Percentiles rank a stretch among this genome's conserved stretches.
These are phyloP conservation scores for Thalassiosira hispida DNA, from an alignment of 352 stramenopile species.

Conservation along the genomic window DNA sequence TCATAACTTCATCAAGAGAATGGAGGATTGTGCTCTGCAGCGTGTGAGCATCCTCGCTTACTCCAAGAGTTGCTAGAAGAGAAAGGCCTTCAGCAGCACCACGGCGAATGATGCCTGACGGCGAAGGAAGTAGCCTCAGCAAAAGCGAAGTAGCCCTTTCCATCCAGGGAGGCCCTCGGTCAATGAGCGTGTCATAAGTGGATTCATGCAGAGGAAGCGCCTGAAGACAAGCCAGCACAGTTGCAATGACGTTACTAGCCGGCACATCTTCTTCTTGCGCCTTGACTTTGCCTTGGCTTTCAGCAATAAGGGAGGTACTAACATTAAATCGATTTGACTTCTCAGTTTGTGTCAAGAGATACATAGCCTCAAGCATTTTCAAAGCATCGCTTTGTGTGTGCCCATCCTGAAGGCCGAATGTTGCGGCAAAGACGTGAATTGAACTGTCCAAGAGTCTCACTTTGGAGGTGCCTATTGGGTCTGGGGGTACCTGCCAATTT, in stretches of 20 bases:
- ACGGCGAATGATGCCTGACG: conserved; percentile 64
- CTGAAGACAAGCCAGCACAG: conserved; percentile 78
- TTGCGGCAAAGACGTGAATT: conserved; percentile 84
- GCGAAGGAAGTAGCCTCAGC: conserved; percentile 72
- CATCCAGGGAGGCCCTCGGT: conserved; percentile 81
- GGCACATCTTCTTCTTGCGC: conserved; percentile 63
- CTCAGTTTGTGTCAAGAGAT: conserved; percentile 45
- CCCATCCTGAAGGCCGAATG: conserved; percentile 82
- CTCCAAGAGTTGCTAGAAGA: conserved; percentile 79
- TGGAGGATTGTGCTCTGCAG: conserved; percentile 81
- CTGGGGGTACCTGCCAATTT: conserved; percentile 66
- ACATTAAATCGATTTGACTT: conserved; percentile 65
- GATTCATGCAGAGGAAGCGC: conserved; percentile 80
- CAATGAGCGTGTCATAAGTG: conserved; percentile 77
- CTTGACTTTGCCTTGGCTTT: conserved; percentile 65
- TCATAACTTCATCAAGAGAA: conserved; percentile 83
- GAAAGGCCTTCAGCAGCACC: conserved; percentile 80
- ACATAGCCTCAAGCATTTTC: conserved; percentile 70
- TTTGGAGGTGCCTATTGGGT: conserved; percentile 72
- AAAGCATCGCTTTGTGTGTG: conserved; percentile 80
- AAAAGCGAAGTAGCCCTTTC: conserved; percentile 79
- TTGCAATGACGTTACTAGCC: conserved; percentile 71
- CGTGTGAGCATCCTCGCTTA: conserved; percentile 79
- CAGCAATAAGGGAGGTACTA: conserved; percentile 54
- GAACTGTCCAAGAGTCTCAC: conserved; percentile 80